phyloP scores from a whole-genome alignment of 2,329 filamentous ascomycete species.

The Botrytis hyacinthi region DNA sequence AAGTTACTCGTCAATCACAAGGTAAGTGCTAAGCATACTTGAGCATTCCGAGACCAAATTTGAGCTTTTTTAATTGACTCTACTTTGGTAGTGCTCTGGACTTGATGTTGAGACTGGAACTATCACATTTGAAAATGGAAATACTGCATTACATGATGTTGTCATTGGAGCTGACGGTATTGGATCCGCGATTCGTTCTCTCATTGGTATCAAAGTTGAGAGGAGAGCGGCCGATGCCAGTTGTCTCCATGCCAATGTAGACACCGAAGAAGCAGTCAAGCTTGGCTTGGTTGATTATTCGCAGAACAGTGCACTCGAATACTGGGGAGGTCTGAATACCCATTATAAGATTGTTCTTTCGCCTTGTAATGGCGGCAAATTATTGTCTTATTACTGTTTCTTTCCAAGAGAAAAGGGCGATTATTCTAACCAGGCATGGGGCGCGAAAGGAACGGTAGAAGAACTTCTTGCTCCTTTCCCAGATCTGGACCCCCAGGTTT shows the following conservation, averaged over 20 bases:
- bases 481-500: constrained; percentile 56
- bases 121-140: constrained; percentile 42
- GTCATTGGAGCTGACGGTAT: constrained; percentile 49
- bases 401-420: constrained; percentile 59
- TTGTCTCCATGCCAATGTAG: constrained; percentile 65
- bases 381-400: constrained; percentile 70
- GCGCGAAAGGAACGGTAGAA: constrained; percentile 51
- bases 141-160: constrained; percentile 36
- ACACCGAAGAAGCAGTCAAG: constrained; percentile 57
- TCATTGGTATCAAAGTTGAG: constrained; percentile 58
- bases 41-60: constrained; percentile 30
- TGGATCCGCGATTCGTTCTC: constrained; percentile 56
- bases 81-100: background rate
- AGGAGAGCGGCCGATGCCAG: constrained; percentile 58
- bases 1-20: constrained; percentile 56
- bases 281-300: constrained; percentile 64
- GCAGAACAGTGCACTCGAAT: constrained; percentile 59
- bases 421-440: constrained; percentile 60
- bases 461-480: constrained; percentile 61
- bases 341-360: constrained; percentile 71
- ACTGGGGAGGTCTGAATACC: constrained; percentile 65
- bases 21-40: constrained; percentile 36
- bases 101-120: constrained; percentile 50
- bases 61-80: background rate
- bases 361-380: constrained; percentile 62